These are phyloP conservation scores for Botrytis fabae DNA, from an alignment of 2,329 filamentous ascomycete genomes.

Conservation along the genomic window DNA sequence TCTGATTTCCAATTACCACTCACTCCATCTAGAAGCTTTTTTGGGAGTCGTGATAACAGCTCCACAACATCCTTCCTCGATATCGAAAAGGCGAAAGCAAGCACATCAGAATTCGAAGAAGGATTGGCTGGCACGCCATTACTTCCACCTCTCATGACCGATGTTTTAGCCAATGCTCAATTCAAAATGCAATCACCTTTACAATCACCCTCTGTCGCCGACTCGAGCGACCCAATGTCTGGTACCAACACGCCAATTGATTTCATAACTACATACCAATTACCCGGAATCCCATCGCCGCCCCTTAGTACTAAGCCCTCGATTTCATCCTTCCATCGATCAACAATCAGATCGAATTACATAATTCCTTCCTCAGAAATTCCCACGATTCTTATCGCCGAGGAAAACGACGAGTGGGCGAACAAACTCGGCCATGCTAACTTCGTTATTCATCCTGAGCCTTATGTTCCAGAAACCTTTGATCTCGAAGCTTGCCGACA, in stretches of 20 bases:
- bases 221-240: conserved; percentile 44
- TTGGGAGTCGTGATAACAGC: conserved; percentile 56
- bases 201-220: conserved; percentile 78
- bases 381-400: conserved; percentile 65
- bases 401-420: conserved; percentile 79
- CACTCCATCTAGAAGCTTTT: conserved; percentile 64
- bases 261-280: conserved; percentile 45
- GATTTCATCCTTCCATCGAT: conserved; percentile 66
- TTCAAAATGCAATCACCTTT: conserved; percentile 74
- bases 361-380: conserved; percentile 55
- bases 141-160: conserved; percentile 74
- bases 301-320: conserved; percentile 78
- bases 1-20: conserved; percentile 56
- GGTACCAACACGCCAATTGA: conserved; percentile 49
- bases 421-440: conserved; percentile 87
- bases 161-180: conserved; percentile 47
- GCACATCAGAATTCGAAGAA: conserved; percentile 54
- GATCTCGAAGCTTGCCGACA: conserved; percentile 57
- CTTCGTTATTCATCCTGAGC: conserved; percentile 81
- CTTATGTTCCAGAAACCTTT: conserved; percentile 67
- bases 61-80: conserved; percentile 49
- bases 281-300: conserved; percentile 60
- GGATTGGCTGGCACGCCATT: conserved; percentile 78
- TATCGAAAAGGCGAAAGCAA: conserved; percentile 52
- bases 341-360: conserved; percentile 46